Percentiles rank a stretch among this genome's conserved stretches.
Evolutionary conservation across 2,329 filamentous ascomycete species (phyloP).

Genomic region (Delphinella strobiligena): DNA sequence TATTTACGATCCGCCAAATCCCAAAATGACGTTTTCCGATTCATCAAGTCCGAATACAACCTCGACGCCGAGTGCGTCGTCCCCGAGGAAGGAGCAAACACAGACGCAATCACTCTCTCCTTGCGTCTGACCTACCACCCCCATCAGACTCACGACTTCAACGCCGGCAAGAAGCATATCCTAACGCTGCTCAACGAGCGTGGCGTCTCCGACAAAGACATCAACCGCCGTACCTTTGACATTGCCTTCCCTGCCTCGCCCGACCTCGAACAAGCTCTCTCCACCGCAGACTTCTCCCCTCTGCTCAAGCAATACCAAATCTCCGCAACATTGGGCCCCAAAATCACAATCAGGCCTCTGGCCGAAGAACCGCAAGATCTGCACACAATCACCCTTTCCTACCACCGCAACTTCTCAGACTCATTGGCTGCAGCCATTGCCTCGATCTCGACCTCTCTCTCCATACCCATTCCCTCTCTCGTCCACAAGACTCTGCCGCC

Average conservation of each 20-base stretch:
- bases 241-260: background rate
- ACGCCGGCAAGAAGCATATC: conserved; percentile 1
- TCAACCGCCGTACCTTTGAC: conserved; percentile 6
- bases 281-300: conserved; percentile 2
- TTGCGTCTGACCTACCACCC: conserved; percentile 6
- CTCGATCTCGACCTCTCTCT: conserved; percentile 2
- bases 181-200: background rate
- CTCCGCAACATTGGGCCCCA: background rate
- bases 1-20: background rate
- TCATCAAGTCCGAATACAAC: background rate
- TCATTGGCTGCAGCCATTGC: conserved; percentile 1
- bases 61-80: conserved; percentile 1
- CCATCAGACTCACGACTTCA: conserved; percentile 2
- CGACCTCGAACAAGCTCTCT: background rate
- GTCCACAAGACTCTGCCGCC: conserved; percentile 8
- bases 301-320: conserved; percentile 6
- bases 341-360: conserved; percentile 1
- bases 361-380: conserved; percentile 2
- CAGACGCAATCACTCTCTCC: background rate
- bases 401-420: conserved; percentile 4
- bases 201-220: background rate
- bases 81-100: background rate
- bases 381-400: conserved; percentile 3
- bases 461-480: background rate
- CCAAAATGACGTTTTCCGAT: background rate